Conservation (phyloP, 805 yeast species). For the Monosporozyma servazzii region DNA sequence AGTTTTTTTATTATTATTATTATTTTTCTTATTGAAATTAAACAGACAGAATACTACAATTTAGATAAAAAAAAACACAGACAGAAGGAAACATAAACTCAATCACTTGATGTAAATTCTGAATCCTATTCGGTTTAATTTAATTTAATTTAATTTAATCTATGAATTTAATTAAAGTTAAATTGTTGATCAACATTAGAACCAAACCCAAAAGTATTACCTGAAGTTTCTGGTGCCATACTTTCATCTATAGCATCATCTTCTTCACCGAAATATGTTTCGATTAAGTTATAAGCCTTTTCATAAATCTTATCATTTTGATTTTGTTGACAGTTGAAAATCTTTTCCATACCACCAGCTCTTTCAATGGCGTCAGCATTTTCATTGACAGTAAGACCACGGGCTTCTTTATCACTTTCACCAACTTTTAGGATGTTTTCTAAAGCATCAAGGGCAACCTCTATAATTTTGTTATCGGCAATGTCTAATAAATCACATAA, state of each 20-base stretch:
- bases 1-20: too few relatives aligned
- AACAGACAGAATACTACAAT: neutral
- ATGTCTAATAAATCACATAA: constrained; percentile 83
- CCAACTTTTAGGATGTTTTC: constrained; percentile 93
- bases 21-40: neutral
- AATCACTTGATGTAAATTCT: neutral
- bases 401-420: constrained; percentile 77
- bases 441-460: constrained; percentile 89
- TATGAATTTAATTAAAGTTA: constrained; percentile 18
- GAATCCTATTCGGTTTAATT: too few relatives aligned
- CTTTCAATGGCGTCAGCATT: constrained; percentile 91
- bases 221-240: constrained; percentile 66
- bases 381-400: constrained; percentile 62
- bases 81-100: neutral
- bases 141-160: neutral
- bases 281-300: constrained; percentile 84
- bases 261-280: constrained; percentile 80
- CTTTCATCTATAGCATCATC: constrained; percentile 68
- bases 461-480: constrained; percentile 86
- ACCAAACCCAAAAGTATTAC: constrained; percentile 85
- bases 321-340: constrained; percentile 84
- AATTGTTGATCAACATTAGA: constrained; percentile 47
- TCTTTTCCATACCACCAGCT: constrained; percentile 97
- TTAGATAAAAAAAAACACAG: neutral
- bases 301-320: constrained; percentile 87